These are phyloP conservation scores for Ganoderma meredithae DNA, from an alignment of 1,284 basidiomycete species.

Conservation along the genomic window DNA sequence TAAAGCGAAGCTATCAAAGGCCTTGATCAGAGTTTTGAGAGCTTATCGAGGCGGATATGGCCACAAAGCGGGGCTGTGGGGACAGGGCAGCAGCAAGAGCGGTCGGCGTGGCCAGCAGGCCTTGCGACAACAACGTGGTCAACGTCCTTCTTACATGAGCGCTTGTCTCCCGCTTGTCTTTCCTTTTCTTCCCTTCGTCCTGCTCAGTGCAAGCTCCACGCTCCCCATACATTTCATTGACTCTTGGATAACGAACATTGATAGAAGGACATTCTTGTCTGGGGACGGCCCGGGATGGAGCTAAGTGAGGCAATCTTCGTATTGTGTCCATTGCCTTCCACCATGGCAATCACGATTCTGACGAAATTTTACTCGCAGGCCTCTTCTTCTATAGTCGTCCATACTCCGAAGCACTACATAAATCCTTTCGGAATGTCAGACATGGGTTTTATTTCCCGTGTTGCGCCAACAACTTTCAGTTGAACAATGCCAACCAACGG, in stretches of 20 bases:
- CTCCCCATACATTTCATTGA: neutral
- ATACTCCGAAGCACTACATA: neutral
- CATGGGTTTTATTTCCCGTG: neutral
- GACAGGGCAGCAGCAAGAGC: conserved; percentile 5
- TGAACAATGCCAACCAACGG: neutral
- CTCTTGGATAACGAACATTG: too few species aligned
- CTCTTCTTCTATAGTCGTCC: neutral
- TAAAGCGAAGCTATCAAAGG: neutral
- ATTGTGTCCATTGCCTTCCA: too few species aligned
- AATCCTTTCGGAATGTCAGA: neutral
- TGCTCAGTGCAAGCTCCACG: neutral
- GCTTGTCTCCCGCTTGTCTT: neutral
- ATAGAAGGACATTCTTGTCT: too few species aligned
- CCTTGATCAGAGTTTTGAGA: conserved; percentile 14
- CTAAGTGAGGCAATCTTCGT: too few species aligned
- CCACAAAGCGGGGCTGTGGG: conserved; percentile 15
- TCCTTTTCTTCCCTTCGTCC: neutral
- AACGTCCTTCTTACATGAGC: conserved; percentile 12
- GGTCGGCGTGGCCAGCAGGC: conserved; percentile 13
- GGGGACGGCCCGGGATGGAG: too few species aligned
- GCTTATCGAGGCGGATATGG: conserved; percentile 13
- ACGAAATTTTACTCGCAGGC: too few species aligned
- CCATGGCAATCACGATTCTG: too few species aligned
- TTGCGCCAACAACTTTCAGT: neutral
- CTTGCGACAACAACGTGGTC: conserved; percentile 22